phyloP scores from a whole-genome alignment of 1,284 basidiomycete species.

The Pyrrhoderma noxium region DNA sequence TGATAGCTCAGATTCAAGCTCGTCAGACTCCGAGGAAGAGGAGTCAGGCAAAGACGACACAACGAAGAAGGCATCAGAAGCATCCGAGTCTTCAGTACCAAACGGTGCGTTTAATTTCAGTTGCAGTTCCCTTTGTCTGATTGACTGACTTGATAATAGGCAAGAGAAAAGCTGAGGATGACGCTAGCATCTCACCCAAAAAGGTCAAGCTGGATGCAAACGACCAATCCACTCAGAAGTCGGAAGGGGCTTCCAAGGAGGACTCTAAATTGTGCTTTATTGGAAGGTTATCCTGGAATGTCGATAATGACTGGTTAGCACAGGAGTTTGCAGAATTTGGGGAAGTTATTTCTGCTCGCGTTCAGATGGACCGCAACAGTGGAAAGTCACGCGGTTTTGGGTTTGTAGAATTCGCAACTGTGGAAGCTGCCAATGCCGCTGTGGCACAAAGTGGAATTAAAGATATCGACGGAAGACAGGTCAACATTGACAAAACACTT shows the following conservation, averaged over 20 bases:
- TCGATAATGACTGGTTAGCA: conserved; percentile 94
- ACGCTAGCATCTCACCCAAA: conserved; percentile 58
- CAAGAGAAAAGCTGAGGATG: conserved; percentile 85
- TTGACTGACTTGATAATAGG: conserved; percentile 29
- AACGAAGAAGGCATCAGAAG: conserved; percentile 30
- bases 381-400: conserved; percentile 90
- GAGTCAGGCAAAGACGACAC: conserved; percentile 19
- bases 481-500: conserved; percentile 81
- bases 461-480: conserved; percentile 87
- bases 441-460: conserved; percentile 65
- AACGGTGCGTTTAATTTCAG: conserved; percentile 24
- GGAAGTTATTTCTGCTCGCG: conserved; percentile 80
- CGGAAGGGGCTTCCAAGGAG: conserved; percentile 31
- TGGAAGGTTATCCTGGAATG: conserved; percentile 92
- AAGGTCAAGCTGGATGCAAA: conserved; percentile 69
- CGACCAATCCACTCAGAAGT: conserved; percentile 27
- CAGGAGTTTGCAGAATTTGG: conserved; percentile 88
- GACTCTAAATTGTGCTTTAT: conserved; percentile 82
- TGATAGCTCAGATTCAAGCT: conserved; percentile 16
- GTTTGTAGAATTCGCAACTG: conserved; percentile 86
- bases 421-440: conserved; percentile 73
- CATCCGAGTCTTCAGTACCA: conserved; percentile 34
- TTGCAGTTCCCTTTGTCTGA: conserved; percentile 6
- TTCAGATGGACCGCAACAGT: conserved; percentile 87
- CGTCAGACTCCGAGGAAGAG: conserved; percentile 14